These are phyloP conservation scores for Rutstroemia sp. DNA, from an alignment of 2,329 filamentous ascomycete species.

Conservation along the genomic window DNA sequence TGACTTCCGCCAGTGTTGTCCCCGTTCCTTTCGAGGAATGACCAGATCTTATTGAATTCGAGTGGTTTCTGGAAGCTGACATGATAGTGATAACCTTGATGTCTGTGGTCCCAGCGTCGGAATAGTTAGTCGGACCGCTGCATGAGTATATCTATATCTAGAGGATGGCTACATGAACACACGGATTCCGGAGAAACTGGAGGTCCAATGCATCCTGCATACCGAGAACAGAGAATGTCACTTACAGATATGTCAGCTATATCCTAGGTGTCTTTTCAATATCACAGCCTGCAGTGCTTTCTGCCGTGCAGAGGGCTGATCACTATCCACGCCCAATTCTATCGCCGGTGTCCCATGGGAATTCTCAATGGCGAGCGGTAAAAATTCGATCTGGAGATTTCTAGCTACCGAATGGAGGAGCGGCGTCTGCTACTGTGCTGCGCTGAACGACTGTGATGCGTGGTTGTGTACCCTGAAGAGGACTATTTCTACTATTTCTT, in stretches of 20 bases:
- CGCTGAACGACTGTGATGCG: conserved; percentile 20
- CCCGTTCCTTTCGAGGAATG: conserved; percentile 38
- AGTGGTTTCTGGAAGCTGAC: conserved; percentile 47
- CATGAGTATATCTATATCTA: conserved; percentile 20
- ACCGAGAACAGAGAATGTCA: conserved; percentile 13
- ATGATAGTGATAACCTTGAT: conserved; percentile 23
- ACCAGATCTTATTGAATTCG: conserved; percentile 50
- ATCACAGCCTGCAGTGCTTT: conserved; percentile 24
- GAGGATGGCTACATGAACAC: conserved; percentile 19
- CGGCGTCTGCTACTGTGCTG: conserved; percentile 13
- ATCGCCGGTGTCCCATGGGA: conserved; percentile 29
- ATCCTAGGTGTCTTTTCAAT: conserved; percentile 24
- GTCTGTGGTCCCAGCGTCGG: conserved; percentile 12
- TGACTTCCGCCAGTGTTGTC: conserved; percentile 43
- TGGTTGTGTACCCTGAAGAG: conserved; percentile 13
- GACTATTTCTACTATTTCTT: conserved; percentile 7
- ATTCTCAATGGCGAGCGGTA: conserved; percentile 20
- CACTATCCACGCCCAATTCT: conserved; percentile 28
- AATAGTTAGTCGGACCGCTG: conserved; percentile 26
- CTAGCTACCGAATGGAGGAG: conserved; percentile 16
- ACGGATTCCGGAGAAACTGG: conserved; percentile 14
- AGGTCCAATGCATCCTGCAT: conserved; percentile 17
- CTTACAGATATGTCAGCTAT: conserved; percentile 21
- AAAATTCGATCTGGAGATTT: conserved; percentile 1
- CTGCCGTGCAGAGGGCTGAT: conserved; percentile 30